Conservation (phyloP, 495 filamentous ascomycete genomes). For the Sphaerosporella brunnea region DNA sequence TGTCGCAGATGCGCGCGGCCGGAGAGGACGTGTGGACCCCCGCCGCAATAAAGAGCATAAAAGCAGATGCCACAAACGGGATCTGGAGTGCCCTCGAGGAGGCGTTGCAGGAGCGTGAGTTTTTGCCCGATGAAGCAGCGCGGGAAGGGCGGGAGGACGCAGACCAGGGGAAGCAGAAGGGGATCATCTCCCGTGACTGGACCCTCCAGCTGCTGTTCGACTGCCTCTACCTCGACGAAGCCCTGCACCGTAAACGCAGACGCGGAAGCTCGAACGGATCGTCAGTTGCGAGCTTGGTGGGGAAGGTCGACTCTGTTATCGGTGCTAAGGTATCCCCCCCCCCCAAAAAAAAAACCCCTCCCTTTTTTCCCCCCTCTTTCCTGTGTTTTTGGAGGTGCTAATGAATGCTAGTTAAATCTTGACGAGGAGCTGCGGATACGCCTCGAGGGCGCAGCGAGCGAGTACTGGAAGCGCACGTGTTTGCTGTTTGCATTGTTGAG, state of each 20-base stretch:
- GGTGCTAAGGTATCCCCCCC: constrained; percentile 14
- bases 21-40: constrained; percentile 76
- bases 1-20: constrained; percentile 44
- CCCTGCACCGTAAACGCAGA: constrained; percentile 23
- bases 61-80: constrained; percentile 34
- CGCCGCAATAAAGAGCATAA: constrained; percentile 45
- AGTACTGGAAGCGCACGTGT: constrained; percentile 66
- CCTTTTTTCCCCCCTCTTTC: neutral
- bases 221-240: constrained; percentile 43
- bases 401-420: neutral
- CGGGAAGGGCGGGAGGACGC: neutral
- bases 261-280: constrained; percentile 11
- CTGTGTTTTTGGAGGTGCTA: neutral
- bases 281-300: constrained; percentile 18
- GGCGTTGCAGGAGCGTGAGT: neutral
- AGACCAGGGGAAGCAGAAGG: neutral
- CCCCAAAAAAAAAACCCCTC: no score
- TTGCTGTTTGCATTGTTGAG: constrained; percentile 49
- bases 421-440: constrained; percentile 32
- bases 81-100: constrained; percentile 28
- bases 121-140: neutral
- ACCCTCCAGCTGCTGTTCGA: constrained; percentile 68
- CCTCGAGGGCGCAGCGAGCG: constrained; percentile 33
- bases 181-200: constrained; percentile 30
- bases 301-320: constrained; percentile 18